A percentile compares a stretch with the other conserved stretches of the same genome.
Conservation (phyloP, 2,329 filamentous ascomycete species). For the Colletotrichum neosansevieriae region DNA sequence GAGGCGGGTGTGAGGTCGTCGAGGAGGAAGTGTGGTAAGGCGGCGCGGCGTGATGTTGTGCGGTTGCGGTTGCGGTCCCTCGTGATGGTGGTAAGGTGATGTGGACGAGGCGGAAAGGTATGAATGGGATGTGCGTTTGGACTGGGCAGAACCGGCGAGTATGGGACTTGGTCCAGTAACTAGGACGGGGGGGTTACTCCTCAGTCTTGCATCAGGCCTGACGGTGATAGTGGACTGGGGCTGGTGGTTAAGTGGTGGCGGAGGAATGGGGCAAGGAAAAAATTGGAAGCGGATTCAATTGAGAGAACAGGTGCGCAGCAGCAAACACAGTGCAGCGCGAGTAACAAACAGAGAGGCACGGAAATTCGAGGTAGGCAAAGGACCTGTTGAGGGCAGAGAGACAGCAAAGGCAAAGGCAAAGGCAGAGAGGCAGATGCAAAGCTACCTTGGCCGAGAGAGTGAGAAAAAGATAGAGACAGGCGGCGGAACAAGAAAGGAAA, state of each 20-base stretch:
- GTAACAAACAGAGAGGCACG: slow-evolving; percentile 4
- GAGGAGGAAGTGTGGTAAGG: slow-evolving; percentile 10
- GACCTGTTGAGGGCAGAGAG: neutral
- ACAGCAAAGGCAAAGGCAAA: neutral
- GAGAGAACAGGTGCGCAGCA: neutral
- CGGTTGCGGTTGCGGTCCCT: neutral
- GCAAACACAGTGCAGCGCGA: neutral
- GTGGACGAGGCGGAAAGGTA: slow-evolving; percentile 10
- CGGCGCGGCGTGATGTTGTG: slow-evolving; percentile 15
- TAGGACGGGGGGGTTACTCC: slow-evolving; percentile 20
- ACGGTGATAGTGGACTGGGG: slow-evolving; percentile 19
- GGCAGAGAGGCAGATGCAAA: neutral
- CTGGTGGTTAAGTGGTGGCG: neutral
- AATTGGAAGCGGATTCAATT: neutral
- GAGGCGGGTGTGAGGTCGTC: neutral
- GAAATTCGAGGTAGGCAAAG: neutral
- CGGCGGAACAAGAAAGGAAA: slow-evolving; percentile 36
- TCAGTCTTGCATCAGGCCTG: slow-evolving; percentile 24
- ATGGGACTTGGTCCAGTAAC: slow-evolving; percentile 13
- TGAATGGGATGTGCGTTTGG: slow-evolving; percentile 33
- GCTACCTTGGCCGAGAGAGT: neutral
- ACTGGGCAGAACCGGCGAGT: slow-evolving; percentile 25
- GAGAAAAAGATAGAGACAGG: slow-evolving; percentile 8
- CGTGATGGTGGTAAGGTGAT: slow-evolving; percentile 13
- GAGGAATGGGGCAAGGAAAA: slow-evolving; percentile 5